Evolutionary conservation across 2,329 filamentous ascomycete species (phyloP), one percentile per base, ranked within the genome.

Genomic region (Fusarium nodosum): DNA sequence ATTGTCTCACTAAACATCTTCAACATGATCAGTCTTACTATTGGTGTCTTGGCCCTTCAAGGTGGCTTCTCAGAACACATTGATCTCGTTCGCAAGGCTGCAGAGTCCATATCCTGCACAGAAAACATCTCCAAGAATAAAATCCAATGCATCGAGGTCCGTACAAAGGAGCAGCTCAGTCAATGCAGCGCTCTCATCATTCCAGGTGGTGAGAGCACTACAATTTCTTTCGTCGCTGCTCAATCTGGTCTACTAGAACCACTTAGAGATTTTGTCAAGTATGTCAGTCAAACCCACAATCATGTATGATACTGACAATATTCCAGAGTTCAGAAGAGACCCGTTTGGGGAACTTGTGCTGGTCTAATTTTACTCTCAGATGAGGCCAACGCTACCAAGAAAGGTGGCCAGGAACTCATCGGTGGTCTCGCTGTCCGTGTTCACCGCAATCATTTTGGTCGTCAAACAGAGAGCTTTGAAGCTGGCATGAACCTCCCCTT

Each of bases 291-390:
- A 44, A 31, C 8, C 39, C 22, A 6, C 12, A 10, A 3, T n/a
- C 0, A 56, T 1, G 2, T 18, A 3, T 3, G 20, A n/a, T 28
- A 36, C 38, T 57, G 2, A 64, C 11, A 24, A 20, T 2, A 2
- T n/a, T 15, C 11, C 39, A 95, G 93, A 76, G 83, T 92, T 41
- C 83, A 88, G 54, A 88, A 91, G 71, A 94, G 92, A 73, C 94
- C 94, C 13, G 93, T 92, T 26, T 99, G 95, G 95, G 96, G 96
- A 59, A 98, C 96, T 22, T 99, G 96, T 79, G 96, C 96, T 15
- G 96, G 96, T 12, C 86, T 98, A 60, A 97, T 99, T 72, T 83
- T 98, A 50, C 89, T 99, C 51, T 91, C 94, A 3, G 92, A 97
- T 75, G 90, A 91, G 61, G 95, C 94, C 51, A 97, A 95, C 78